A percentile compares a stretch with the other conserved stretches of the same genome.
These are phyloP conservation scores for Colletotrichum trifolii DNA, from an alignment of 2,329 filamentous ascomycete species.

Conservation along the genomic window DNA sequence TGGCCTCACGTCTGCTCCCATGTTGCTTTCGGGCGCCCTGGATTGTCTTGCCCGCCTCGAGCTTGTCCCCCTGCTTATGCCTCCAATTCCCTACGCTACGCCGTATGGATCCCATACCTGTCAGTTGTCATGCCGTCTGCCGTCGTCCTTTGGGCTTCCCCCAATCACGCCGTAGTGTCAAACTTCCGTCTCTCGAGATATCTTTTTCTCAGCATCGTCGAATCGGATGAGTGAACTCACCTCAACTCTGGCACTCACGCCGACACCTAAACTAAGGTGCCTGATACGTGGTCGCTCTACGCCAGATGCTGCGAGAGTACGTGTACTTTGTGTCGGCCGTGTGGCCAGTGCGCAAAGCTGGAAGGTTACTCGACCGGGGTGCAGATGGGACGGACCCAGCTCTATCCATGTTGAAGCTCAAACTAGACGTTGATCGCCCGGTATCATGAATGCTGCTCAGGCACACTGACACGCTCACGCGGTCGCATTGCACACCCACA, in stretches of 20 bases:
- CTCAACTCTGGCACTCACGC: constrained; percentile 4
- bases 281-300: constrained; percentile 24
- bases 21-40: constrained; percentile 23
- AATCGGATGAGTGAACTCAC: constrained; percentile 3
- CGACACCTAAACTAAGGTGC: constrained; percentile 23
- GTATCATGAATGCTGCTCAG: constrained; percentile 34
- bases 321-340: constrained; percentile 19
- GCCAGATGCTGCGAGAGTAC: constrained; percentile 10
- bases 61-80: constrained; percentile 23
- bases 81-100: background rate
- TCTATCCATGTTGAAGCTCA: constrained; percentile 35
- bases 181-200: background rate
- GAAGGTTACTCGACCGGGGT: constrained; percentile 30
- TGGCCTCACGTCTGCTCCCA: constrained; percentile 28
- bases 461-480: constrained; percentile 23
- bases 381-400: constrained; percentile 32
- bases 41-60: constrained; percentile 29
- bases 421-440: constrained; percentile 33
- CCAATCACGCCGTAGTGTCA: background rate
- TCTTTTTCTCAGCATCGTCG: background rate
- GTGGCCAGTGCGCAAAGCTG: constrained; percentile 29
- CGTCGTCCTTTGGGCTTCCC: background rate
- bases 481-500: constrained; percentile 20
- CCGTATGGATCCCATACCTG: background rate
- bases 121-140: constrained; percentile 19